Percentiles rank a stretch among this genome's conserved stretches.
Conservation (phyloP, 2,329 filamentous ascomycete genomes). For the Botrytis hyacinthi region DNA sequence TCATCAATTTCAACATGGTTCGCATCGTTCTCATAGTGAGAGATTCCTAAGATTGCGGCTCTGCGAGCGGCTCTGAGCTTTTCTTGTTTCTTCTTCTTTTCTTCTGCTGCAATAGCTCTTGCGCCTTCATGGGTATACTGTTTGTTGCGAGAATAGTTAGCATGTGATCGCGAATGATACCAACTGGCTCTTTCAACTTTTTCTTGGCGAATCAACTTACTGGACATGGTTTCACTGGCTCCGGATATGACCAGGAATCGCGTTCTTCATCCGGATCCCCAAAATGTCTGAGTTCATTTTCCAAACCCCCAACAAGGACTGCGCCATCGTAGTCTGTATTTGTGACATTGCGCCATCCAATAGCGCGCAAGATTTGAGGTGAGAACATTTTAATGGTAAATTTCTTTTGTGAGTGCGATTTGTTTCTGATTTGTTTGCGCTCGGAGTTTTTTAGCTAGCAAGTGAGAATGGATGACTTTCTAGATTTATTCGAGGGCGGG, state of each 20-base stretch:
- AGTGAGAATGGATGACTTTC: background rate
- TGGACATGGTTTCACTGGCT: background rate
- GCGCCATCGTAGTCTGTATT: conserved; percentile 14
- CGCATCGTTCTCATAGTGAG: background rate
- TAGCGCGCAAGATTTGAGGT: background rate
- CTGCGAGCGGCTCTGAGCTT: background rate
- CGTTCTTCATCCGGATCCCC: conserved; percentile 9
- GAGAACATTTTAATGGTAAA: background rate
- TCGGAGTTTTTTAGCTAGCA: background rate
- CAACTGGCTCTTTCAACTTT: background rate
- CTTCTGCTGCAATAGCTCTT: background rate
- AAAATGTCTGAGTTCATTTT: conserved; percentile 11
- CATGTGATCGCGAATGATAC: background rate
- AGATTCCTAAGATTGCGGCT: background rate
- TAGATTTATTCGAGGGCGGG: background rate
- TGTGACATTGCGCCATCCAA: background rate
- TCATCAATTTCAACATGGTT: background rate
- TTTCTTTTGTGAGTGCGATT: background rate
- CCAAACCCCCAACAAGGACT: conserved; percentile 4
- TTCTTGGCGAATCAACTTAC: background rate
- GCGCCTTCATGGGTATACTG: conserved; percentile 4
- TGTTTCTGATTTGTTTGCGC: background rate
- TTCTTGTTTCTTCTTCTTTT: background rate
- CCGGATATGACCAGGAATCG: background rate
- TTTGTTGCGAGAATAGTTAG: background rate